A percentile compares a stretch with the other conserved stretches of the same genome.
Conservation (phyloP, 177 flowering plant genomes). For the Vitis hybrid region DNA sequence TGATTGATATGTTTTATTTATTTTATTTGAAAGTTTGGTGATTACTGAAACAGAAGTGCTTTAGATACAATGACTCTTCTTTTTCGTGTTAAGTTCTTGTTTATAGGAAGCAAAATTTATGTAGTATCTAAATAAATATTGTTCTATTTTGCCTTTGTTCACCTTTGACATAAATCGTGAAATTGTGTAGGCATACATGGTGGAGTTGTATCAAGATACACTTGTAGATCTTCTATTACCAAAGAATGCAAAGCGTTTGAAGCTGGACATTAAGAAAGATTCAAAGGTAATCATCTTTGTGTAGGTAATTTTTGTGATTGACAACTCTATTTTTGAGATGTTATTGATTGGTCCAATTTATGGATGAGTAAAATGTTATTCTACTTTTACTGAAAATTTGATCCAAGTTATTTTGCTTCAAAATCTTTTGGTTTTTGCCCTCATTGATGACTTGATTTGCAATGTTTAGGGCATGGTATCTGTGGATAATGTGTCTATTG, state of each 20-base stretch:
- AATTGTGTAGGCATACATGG: slow-evolving; percentile 77
- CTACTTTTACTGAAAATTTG: not conserved
- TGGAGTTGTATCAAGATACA: slow-evolving; percentile 96
- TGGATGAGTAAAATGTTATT: not conserved
- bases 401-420: not conserved
- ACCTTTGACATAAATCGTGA: not conserved
- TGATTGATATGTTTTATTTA: too few species aligned
- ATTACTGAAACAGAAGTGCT: too few species aligned
- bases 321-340: not conserved
- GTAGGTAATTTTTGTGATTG: not conserved
- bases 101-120: too few species aligned
- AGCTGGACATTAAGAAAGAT: slow-evolving; percentile 91
- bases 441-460: slow-evolving; percentile 12
- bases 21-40: too few species aligned
- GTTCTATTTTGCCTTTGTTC: not conserved
- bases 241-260: slow-evolving; percentile 61
- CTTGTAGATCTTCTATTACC: slow-evolving; percentile 87
- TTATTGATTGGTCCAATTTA: not conserved
- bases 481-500: slow-evolving; percentile 77
- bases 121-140: not conserved
- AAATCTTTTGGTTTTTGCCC: not conserved
- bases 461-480: slow-evolving; percentile 83
- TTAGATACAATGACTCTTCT: too few species aligned
- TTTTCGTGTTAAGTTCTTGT: too few species aligned
- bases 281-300: slow-evolving; percentile 57